A percentile compares a stretch with the other conserved stretches of the same genome.
Conservation (phyloP, 371 early-diverging fungal genomes). For the Ordospora colligata region DNA sequence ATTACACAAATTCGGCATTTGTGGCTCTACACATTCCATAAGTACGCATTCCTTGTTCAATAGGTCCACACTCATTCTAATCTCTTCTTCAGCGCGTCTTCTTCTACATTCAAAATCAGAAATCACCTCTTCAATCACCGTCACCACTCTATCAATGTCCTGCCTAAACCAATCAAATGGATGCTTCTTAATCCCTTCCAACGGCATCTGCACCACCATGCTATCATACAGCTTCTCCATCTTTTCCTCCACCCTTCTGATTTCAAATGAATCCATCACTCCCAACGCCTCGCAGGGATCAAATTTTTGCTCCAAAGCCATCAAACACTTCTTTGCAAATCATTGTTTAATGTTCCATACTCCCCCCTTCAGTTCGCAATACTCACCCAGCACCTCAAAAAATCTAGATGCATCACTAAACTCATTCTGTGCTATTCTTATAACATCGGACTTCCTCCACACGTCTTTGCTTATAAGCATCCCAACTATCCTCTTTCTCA, state of each 20-base stretch:
- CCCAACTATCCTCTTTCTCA: neutral
- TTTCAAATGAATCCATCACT: neutral
- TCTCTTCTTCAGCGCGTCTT: neutral
- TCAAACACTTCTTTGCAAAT: neutral
- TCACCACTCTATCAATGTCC: slow-evolving; percentile 9
- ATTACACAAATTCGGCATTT: neutral
- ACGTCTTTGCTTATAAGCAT: neutral
- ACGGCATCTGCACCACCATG: slow-evolving; percentile 11
- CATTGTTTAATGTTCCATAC: neutral
- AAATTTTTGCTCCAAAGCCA: neutral
- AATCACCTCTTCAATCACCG: neutral
- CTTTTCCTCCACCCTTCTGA: slow-evolving; percentile 17
- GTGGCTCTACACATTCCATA: neutral
- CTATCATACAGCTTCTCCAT: slow-evolving; percentile 2
- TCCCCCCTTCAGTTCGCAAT: neutral
- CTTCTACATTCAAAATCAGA: neutral
- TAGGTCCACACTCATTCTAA: neutral
- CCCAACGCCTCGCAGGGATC: neutral
- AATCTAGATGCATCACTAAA: neutral
- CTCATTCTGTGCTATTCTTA: slow-evolving; percentile 9
- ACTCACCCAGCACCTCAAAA: neutral
- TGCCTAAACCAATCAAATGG: slow-evolving; percentile 21
- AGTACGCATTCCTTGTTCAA: neutral
- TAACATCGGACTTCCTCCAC: neutral
- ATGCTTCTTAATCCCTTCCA: neutral